Conservation (phyloP, 176 grass and related monocot genomes). For the Musa troglodytarum region DNA sequence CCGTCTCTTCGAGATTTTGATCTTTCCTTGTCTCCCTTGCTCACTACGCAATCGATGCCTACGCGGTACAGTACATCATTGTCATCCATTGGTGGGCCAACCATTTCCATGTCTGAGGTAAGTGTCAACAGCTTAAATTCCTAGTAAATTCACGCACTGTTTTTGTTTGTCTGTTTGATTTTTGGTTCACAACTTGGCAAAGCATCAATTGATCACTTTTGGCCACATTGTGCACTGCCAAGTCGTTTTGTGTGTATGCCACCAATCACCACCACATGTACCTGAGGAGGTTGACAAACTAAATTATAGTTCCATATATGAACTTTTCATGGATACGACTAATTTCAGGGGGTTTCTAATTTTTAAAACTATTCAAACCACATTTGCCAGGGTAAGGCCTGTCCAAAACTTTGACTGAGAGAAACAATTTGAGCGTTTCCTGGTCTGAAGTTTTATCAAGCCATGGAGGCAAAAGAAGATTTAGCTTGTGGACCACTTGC, state of each 20-base stretch:
- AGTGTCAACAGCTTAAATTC: slow-evolving; percentile 8
- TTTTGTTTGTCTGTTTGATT: not conserved
- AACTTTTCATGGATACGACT: not conserved
- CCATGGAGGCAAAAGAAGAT: too few relatives aligned
- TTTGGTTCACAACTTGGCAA: not conserved
- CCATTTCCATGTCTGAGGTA: slow-evolving; percentile 81
- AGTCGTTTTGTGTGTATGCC: too few relatives aligned
- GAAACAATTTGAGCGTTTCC: too few relatives aligned
- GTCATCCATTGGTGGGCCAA: slow-evolving; percentile 50
- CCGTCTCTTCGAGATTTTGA: slow-evolving; percentile 66
- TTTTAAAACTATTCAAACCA: too few relatives aligned
- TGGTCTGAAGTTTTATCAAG: too few relatives aligned
- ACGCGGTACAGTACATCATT: slow-evolving; percentile 53
- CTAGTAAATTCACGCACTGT: not conserved
- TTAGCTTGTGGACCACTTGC: too few relatives aligned
- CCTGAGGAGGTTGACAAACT: not conserved
- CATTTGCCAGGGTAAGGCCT: too few relatives aligned
- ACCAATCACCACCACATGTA: too few relatives aligned
- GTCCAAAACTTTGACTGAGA: too few relatives aligned
- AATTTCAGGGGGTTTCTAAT: not conserved
- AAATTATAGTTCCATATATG: not conserved
- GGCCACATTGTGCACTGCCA: too few relatives aligned
- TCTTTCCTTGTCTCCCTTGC: slow-evolving; percentile 49
- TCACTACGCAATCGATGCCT: slow-evolving; percentile 52
- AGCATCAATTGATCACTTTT: not conserved